Percentiles rank a stretch among this genome's conserved stretches.
phyloP scores from a whole-genome alignment of 306 rosid genomes.

The Sicyos edulis region DNA sequence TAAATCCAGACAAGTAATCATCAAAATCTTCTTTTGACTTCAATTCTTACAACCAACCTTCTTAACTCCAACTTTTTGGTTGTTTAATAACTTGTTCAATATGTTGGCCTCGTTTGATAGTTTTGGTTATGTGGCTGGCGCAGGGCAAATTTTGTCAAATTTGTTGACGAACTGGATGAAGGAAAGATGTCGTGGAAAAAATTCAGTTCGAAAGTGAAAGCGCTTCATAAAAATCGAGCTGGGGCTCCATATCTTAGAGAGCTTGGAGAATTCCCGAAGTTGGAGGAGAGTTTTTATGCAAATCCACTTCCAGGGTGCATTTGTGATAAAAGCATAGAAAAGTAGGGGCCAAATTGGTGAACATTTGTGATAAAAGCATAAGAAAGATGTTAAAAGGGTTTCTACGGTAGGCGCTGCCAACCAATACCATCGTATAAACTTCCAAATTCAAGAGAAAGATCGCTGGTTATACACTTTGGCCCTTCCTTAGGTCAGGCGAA shows the following conservation, averaged over 20 bases:
- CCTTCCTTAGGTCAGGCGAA: neutral
- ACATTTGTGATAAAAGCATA: neutral
- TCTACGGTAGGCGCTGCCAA: neutral
- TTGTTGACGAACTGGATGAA: constrained; percentile 72
- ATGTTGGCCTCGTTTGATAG: neutral
- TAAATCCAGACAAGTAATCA: constrained; percentile 88
- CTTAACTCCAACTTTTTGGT: constrained; percentile 14
- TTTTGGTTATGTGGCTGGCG: constrained; percentile 26
- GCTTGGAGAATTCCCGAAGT: constrained; percentile 78
- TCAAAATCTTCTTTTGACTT: constrained; percentile 19
- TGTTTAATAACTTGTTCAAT: constrained; percentile 1
- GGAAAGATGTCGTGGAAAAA: constrained; percentile 73
- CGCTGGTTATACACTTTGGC: constrained; percentile 2
- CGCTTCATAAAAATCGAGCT: constrained; percentile 55
- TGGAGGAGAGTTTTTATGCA: constrained; percentile 94
- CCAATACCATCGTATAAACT: neutral
- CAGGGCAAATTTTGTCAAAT: constrained; percentile 84
- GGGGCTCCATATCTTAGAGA: constrained; percentile 77
- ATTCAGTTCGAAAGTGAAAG: constrained; percentile 72
- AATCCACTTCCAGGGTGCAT: constrained; percentile 87
- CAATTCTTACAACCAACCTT: neutral
- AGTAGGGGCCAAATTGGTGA: constrained; percentile 22
- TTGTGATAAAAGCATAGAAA: constrained; percentile 44
- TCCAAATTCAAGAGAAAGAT: constrained; percentile 1
- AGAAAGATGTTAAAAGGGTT: neutral